Evolutionary conservation across 2,329 filamentous ascomycete species (phyloP).

Genomic region (Fusarium acutatum): DNA sequence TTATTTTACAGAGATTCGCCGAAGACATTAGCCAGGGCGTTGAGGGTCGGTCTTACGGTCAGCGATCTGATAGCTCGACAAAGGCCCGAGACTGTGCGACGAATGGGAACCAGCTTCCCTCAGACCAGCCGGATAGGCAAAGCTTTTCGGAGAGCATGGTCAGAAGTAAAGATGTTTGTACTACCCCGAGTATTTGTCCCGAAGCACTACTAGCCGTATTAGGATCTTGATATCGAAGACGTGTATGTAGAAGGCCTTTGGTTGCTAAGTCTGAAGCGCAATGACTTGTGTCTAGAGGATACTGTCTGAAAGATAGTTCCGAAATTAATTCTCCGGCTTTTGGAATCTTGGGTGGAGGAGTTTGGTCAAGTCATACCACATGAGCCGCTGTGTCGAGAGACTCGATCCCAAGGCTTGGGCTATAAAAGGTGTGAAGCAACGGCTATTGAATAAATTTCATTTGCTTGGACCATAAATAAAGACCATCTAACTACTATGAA

Average conservation of each 20-base stretch:
- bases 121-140: not conserved
- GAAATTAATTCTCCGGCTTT: too few relatives aligned
- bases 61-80: not conserved
- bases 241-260: not conserved
- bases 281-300: fast-evolving
- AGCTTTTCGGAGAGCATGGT: not conserved
- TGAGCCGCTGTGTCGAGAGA: not conserved
- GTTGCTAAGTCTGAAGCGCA: not conserved
- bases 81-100: too few relatives aligned
- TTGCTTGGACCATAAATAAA: too few relatives aligned
- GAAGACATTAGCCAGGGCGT: fast-evolving
- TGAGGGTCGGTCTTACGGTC: fast-evolving
- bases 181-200: fast-evolving
- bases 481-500: too few relatives aligned
- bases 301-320: not conserved
- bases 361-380: too few relatives aligned
- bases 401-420: too few relatives aligned
- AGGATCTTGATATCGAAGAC: not conserved
- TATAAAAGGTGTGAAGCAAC: too few relatives aligned
- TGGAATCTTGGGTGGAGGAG: not conserved
- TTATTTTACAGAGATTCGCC: too few relatives aligned
- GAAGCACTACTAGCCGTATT: not conserved
- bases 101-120: fast-evolving
- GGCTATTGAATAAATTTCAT: not conserved
- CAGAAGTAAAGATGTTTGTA: not conserved